Conservation (phyloP, 2,329 filamentous ascomycete genomes). For the Knufia fluminis region DNA sequence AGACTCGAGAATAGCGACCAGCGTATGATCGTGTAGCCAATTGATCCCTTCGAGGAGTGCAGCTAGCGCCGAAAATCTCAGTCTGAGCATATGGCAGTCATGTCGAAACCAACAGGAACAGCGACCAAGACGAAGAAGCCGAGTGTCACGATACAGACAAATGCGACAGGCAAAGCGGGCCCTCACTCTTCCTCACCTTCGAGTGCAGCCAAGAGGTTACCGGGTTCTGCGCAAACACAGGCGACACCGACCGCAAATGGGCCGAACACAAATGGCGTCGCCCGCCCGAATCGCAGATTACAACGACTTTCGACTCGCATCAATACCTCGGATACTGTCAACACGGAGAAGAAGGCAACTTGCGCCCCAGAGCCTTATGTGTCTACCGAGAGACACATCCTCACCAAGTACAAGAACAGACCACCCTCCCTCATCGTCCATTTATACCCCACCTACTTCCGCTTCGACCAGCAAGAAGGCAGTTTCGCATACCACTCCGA, state of each 20-base stretch:
- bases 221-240: conserved; percentile 33
- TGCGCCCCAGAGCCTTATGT: conserved; percentile 47
- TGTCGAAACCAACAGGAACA: conserved; percentile 17
- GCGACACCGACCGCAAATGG: conserved; percentile 33
- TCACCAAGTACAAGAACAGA: conserved; percentile 65
- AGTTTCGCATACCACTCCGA: conserved; percentile 88
- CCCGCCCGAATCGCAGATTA: conserved; percentile 39
- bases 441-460: conserved; percentile 74
- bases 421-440: conserved; percentile 81
- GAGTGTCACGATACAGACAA: conserved; percentile 48
- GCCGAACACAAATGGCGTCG: conserved; percentile 32
- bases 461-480: conserved; percentile 88
- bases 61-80: background rate
- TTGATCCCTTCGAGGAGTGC: background rate
- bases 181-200: conserved; percentile 52
- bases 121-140: conserved; percentile 24
- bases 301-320: conserved; percentile 29
- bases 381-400: conserved; percentile 63
- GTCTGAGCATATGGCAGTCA: conserved; percentile 17
- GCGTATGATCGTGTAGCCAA: background rate
- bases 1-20: background rate
- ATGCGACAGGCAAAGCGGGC: conserved; percentile 50
- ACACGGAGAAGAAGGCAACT: conserved; percentile 26
- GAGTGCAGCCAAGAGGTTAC: conserved; percentile 46
- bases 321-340: conserved; percentile 22